Base-by-base conservation (phyloP, 176 grass and related monocot species). In the Olyra latifolia region DNA sequence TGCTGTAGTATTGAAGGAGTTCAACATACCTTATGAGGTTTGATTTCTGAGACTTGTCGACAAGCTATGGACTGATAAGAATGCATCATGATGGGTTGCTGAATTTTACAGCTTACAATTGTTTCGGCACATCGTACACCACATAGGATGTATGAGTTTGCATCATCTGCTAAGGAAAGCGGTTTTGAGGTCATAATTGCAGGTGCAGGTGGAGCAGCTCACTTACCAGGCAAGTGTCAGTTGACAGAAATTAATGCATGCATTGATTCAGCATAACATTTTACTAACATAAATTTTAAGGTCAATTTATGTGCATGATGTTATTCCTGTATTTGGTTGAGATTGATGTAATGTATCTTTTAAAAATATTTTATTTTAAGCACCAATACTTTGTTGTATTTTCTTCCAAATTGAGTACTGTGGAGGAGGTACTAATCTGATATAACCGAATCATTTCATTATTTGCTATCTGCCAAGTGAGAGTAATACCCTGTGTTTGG, bases 61-160 rank as follows among this genome's bases (percentile, higher is more conserved):
- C 58, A 50, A 82, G 38, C 56, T 86, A 30, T 81, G 55, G 10
- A 1, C 32, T 84, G n/a, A n/a, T 56, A 48, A 65, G 12, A 70
- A 50, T 85, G 40, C 63, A 62, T 74, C 62, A 55, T 38, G 44
- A 78, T 58, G 13, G 65, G 46, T 24, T 12, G 11, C 72, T 68
- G 38, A 22, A 66, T 68, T 72, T 80, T 93, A 40, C 81, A 99
- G 96, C 70, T 91, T 79, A 99, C 88, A 30, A 80, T 95, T 93
- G 92, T 99, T 79, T 99, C 96, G 10, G 92, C 96, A 63, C 92
- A 99, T 45, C 88, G 90, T 19, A 99, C 92, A 73, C 82, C 92
- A 62, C 86, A 93, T 14, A 92, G 96, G 74, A 91, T 95, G 96
- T 88, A 89, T 69, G 40, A 80, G 75, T 99, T 82, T 88, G 88